These are phyloP conservation scores for Rubia tinctorum DNA, from an alignment of 305 asterid genomes.

Conservation along the genomic window DNA sequence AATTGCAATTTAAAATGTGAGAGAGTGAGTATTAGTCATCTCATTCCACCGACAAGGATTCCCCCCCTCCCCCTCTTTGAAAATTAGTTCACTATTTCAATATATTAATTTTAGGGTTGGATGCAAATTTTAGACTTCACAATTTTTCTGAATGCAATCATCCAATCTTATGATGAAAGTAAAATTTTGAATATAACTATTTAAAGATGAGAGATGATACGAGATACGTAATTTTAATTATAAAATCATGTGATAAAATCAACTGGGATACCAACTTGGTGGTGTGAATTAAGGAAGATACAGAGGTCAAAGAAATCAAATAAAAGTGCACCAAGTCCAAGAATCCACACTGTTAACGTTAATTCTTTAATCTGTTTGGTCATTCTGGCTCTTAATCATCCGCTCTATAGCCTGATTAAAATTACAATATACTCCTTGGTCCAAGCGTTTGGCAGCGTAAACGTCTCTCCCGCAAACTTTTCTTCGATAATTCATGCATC, in stretches of 20 bases:
- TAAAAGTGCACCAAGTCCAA: slow-evolving; percentile 15
- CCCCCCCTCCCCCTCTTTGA: too few relatives aligned
- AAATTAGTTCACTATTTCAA: too few relatives aligned
- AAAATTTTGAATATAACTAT: too few relatives aligned
- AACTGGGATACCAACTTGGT: neutral
- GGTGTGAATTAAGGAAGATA: neutral
- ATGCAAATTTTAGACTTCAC: too few relatives aligned
- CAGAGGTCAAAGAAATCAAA: slow-evolving; percentile 25
- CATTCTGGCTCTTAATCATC: slow-evolving; percentile 18
- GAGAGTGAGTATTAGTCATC: neutral
- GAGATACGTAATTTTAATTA: too few relatives aligned
- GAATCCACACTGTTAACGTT: slow-evolving; percentile 2
- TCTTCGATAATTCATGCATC: neutral
- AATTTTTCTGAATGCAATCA: too few relatives aligned
- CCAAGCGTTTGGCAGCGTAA: slow-evolving; percentile 24
- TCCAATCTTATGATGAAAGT: too few relatives aligned
- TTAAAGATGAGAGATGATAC: too few relatives aligned
- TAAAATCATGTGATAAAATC: neutral
- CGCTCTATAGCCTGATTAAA: slow-evolving; percentile 5
- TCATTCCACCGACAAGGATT: neutral
- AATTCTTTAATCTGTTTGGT: slow-evolving; percentile 14
- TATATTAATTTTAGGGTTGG: too few relatives aligned
- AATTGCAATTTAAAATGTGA: too few relatives aligned
- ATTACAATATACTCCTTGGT: slow-evolving; percentile 16
- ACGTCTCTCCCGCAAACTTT: neutral